These are phyloP conservation scores for Aspergillus sp. DNA, from an alignment of 2,329 filamentous ascomycete genomes.

Conservation along the genomic window DNA sequence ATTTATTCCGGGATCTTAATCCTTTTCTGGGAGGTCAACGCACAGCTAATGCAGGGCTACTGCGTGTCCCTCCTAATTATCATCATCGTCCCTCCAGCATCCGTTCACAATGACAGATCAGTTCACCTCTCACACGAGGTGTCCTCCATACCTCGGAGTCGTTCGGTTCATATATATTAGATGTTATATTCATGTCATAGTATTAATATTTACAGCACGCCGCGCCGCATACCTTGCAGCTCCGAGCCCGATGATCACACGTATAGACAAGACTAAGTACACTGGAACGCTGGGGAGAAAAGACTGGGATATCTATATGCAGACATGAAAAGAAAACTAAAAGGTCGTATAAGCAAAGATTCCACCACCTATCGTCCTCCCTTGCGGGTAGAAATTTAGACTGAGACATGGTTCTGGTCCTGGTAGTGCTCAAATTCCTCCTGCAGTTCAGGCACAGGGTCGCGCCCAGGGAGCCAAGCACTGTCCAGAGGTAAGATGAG, in stretches of 20 bases:
- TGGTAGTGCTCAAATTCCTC: constrained; percentile 18
- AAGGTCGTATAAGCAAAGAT: constrained; percentile 3
- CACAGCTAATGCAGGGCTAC: constrained; percentile 8
- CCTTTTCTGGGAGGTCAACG: neutral
- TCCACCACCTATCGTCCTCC: neutral
- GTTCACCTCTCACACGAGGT: neutral
- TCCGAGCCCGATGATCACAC: neutral
- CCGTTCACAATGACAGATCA: neutral
- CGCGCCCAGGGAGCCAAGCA: constrained; percentile 42
- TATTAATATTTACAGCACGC: neutral
- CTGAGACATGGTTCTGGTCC: constrained; percentile 12
- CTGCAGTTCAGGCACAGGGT: constrained; percentile 18
- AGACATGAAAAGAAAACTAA: neutral
- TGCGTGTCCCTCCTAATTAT: neutral
- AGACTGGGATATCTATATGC: constrained; percentile 8
- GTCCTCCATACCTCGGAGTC: too few relatives aligned
- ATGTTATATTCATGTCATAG: neutral
- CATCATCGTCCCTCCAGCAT: neutral
- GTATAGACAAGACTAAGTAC: neutral
- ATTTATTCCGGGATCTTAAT: neutral
- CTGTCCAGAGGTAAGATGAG: constrained; percentile 45
- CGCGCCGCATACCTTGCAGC: too few relatives aligned
- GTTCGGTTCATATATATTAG: neutral
- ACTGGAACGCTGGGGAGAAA: neutral
- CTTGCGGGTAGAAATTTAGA: neutral